These are phyloP conservation scores for Saccharomycopsis olivae DNA, from an alignment of 805 yeast genomes.

Conservation along the genomic window DNA sequence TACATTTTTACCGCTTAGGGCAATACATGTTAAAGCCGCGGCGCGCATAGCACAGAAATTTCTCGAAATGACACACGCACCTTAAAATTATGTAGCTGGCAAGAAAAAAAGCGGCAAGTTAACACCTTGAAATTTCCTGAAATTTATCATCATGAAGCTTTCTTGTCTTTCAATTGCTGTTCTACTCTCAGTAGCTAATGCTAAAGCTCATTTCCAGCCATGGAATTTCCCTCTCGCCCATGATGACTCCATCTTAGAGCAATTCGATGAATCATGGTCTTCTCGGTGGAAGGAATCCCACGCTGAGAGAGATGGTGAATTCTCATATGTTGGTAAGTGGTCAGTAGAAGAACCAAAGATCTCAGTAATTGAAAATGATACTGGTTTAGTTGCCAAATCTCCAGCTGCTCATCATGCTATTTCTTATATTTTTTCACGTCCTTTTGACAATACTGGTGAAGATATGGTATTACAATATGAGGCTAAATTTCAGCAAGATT, in stretches of 20 bases:
- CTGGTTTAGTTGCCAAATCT: slow-evolving; percentile 65
- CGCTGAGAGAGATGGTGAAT: slow-evolving; percentile 41
- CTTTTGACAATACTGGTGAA: slow-evolving; percentile 48
- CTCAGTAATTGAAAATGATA: slow-evolving; percentile 55
- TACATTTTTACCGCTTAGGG: no score
- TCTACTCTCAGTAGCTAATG: neutral
- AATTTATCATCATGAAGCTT: neutral
- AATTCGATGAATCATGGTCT: slow-evolving; percentile 37
- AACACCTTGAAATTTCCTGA: neutral
- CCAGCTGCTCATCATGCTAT: slow-evolving; percentile 80
- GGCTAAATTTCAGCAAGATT: slow-evolving; percentile 69
- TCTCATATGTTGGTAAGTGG: slow-evolving; percentile 69
- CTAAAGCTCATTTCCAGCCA: slow-evolving; percentile 1
- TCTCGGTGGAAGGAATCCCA: slow-evolving; percentile 53
- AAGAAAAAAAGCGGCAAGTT: neutral
- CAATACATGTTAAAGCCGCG: no score
- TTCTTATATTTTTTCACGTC: slow-evolving; percentile 44
- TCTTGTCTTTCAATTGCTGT: neutral
- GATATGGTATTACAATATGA: slow-evolving; percentile 84
- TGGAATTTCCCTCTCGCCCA: neutral
- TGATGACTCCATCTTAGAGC: slow-evolving; percentile 48
- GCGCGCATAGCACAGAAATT: neutral
- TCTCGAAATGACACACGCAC: neutral
- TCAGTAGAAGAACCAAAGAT: slow-evolving; percentile 48
- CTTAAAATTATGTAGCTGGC: neutral